Conservation (phyloP, 192 early-diverging fungal species). For the Entomortierella lignicola region DNA sequence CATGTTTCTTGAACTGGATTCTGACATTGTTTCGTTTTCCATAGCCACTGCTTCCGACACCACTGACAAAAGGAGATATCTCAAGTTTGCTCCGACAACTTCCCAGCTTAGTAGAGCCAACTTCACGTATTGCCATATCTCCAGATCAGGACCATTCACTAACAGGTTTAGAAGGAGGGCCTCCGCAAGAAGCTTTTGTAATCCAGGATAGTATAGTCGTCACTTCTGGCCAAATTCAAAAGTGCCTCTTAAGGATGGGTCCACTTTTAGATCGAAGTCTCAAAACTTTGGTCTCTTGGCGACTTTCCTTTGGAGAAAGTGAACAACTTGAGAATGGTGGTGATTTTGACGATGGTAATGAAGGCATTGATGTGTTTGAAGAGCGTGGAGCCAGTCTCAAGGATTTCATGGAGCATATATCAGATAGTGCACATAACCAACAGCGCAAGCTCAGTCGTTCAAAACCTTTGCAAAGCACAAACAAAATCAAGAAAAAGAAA, state of each 20-base stretch:
- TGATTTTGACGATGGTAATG: background rate
- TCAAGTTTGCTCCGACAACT: slow-evolving; percentile 34
- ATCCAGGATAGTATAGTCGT: slow-evolving; percentile 37
- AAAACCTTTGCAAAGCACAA: background rate
- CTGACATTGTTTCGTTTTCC: background rate
- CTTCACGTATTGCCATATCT: slow-evolving; percentile 11
- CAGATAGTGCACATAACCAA: background rate
- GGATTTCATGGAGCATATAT: slow-evolving; percentile 2
- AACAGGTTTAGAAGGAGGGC: slow-evolving; percentile 32
- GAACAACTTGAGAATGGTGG: slow-evolving; percentile 9
- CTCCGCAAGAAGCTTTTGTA: slow-evolving; percentile 18
- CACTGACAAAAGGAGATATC: slow-evolving; percentile 37
- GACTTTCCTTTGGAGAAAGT: slow-evolving; percentile 25
- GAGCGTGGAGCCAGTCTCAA: slow-evolving; percentile 3
- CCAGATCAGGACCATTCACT: slow-evolving; percentile 42
- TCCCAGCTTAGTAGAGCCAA: slow-evolving; percentile 27
- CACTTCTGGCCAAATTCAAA: slow-evolving; percentile 44
- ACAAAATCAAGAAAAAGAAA: background rate
- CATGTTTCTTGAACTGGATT: background rate
- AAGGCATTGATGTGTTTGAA: background rate
- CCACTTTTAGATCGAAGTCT: slow-evolving; percentile 31
- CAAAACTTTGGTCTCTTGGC: slow-evolving; percentile 36
- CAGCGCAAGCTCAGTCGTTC: slow-evolving; percentile 3
- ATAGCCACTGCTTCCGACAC: slow-evolving; percentile 36
- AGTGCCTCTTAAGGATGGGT: slow-evolving; percentile 45